Conservation (phyloP, 2,329 filamentous ascomycete genomes). For the Aspergillus quadricinctus region DNA sequence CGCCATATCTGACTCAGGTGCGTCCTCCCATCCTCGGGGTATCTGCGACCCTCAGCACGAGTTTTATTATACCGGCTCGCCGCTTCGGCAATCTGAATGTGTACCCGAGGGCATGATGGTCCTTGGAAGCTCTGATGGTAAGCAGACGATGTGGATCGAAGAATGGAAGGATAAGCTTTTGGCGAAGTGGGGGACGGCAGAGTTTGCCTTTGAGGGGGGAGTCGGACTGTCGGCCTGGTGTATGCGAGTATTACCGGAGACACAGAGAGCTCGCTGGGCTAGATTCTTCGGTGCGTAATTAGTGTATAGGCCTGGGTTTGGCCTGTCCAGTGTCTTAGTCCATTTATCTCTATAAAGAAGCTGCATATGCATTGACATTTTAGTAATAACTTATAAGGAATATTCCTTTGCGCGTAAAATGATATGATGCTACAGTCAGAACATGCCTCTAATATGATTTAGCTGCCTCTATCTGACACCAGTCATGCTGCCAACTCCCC, state of each 20-base stretch:
- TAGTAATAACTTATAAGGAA: too few relatives aligned
- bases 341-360: too few relatives aligned
- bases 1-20: background rate
- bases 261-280: background rate
- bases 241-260: background rate
- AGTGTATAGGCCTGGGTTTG: too few relatives aligned
- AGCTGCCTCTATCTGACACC: too few relatives aligned
- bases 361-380: too few relatives aligned
- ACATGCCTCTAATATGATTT: too few relatives aligned
- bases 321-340: too few relatives aligned
- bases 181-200: conserved; percentile 4
- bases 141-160: conserved; percentile 2
- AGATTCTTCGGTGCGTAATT: background rate
- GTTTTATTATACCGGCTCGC: background rate
- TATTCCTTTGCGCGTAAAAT: too few relatives aligned
- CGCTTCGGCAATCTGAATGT: background rate
- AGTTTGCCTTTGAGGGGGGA: background rate
- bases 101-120: background rate
- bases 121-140: background rate
- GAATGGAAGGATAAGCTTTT: conserved; percentile 10
- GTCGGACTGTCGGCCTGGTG: background rate
- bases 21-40: background rate
- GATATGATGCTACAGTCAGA: too few relatives aligned
- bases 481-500: too few relatives aligned
- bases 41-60: background rate